phyloP scores from a whole-genome alignment of 306 rosid species.

The Rosa rugosa region DNA sequence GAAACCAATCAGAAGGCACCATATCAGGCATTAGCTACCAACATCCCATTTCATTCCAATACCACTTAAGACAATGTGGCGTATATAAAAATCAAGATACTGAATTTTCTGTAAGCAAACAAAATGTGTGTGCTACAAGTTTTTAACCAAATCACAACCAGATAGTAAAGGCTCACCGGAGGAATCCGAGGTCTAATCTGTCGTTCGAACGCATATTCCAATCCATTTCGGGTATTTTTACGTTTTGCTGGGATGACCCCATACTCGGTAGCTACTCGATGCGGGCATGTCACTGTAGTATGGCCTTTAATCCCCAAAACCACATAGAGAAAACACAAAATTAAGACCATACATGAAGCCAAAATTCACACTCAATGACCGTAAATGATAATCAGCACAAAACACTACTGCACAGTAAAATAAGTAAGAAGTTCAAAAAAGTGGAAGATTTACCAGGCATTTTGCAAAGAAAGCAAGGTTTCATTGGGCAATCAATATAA shows the following conservation, averaged over 20 bases:
- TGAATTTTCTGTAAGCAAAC: neutral
- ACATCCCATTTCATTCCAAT: neutral
- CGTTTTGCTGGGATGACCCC: constrained; percentile 85
- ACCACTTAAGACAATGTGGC: neutral
- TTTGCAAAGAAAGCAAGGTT: constrained; percentile 96
- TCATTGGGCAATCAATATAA: constrained; percentile 95
- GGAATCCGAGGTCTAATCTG: constrained; percentile 60
- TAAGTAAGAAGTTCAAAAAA: neutral
- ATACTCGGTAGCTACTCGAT: constrained; percentile 71
- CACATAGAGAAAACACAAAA: constrained; percentile 6
- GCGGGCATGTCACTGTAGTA: constrained; percentile 88
- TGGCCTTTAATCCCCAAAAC: constrained; percentile 63
- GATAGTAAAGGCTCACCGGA: constrained; percentile 39
- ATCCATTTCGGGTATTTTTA: constrained; percentile 52
- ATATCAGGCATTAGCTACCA: neutral
- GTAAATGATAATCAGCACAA: neutral
- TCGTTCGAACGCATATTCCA: constrained; percentile 81
- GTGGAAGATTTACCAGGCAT: constrained; percentile 59
- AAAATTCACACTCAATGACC: neutral
- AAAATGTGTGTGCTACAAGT: neutral
- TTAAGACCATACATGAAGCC: neutral
- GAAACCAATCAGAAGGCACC: neutral
- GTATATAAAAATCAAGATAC: constrained; percentile 1
- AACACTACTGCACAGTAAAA: neutral
- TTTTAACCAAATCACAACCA: neutral